Conservation (phyloP, 148 eudicot genomes). For the Amaranthus hypochondriacus region DNA sequence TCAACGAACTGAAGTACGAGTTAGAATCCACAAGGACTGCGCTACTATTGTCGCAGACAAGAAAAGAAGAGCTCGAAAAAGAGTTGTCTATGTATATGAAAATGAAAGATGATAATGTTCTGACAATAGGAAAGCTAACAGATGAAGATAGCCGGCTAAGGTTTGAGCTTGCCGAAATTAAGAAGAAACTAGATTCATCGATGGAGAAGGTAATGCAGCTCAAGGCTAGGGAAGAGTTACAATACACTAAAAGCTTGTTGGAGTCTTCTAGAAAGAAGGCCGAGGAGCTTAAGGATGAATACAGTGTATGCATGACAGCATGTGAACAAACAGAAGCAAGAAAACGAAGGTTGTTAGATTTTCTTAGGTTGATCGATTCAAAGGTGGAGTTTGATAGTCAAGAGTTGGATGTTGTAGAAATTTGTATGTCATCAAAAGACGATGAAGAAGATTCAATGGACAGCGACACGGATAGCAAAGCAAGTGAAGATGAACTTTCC, state of each 20-base stretch:
- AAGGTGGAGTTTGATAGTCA: constrained; percentile 12
- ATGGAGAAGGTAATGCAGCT: background rate
- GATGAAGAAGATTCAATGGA: no score
- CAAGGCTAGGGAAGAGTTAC: background rate
- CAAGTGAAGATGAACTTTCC: no score
- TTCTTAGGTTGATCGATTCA: constrained; percentile 1
- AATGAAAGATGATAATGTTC: constrained; percentile 2
- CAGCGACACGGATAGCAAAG: no score
- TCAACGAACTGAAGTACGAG: background rate
- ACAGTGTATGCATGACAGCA: constrained; percentile 2
- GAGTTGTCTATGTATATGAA: constrained; percentile 3
- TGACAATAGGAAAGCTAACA: constrained; percentile 9
- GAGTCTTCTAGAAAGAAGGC: background rate
- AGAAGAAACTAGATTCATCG: background rate
- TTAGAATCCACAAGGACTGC: background rate
- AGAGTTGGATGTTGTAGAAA: background rate
- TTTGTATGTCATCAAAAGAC: constrained; percentile 11
- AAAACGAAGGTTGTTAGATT: background rate
- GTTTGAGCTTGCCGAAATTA: constrained; percentile 1
- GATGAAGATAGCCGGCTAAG: constrained; percentile 2
- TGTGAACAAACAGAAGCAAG: background rate
- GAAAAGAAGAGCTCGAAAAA: background rate
- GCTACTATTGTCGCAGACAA: background rate
- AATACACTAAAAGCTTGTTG: background rate
- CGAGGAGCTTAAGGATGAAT: constrained; percentile 1